phyloP scores from a whole-genome alignment of 225 moss, liverwort and hornwort genomes.

The Climacium dendroides region DNA sequence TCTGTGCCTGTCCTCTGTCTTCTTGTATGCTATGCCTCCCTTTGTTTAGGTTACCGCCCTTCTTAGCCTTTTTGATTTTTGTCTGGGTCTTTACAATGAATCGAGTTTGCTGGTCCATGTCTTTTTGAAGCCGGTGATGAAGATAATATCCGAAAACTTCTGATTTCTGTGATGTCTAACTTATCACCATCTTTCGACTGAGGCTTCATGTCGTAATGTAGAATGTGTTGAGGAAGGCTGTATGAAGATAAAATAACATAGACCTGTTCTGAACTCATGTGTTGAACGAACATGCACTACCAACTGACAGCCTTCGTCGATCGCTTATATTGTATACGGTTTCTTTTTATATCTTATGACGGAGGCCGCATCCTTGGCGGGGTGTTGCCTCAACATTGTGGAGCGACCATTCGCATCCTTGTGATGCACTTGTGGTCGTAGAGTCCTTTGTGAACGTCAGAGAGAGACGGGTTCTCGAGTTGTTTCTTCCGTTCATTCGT shows the following conservation, averaged over 20 bases:
- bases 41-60: not conserved
- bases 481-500: not conserved
- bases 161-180: slow-evolving; percentile 6
- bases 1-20: not conserved
- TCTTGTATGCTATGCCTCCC: rapidly evolving
- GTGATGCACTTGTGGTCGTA: not conserved
- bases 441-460: not conserved
- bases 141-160: slow-evolving; percentile 3
- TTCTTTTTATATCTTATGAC: not conserved
- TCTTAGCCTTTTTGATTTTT: too few relatives aligned
- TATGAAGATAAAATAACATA: not conserved
- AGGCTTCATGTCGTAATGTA: not conserved
- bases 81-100: not conserved
- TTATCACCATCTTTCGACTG: slow-evolving; percentile 35
- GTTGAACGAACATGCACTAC: slow-evolving; percentile 2
- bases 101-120: not conserved
- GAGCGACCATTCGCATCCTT: not conserved
- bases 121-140: not conserved
- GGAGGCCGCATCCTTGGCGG: not conserved
- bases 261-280: not conserved
- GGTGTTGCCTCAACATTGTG: not conserved
- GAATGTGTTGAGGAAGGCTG: not conserved
- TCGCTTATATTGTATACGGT: too few relatives aligned
- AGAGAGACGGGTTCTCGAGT: not conserved
- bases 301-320: not conserved